Evolutionary conservation across 768 basidiomycete species (phyloP).

Genomic region (Leccinum aurantiacum): DNA sequence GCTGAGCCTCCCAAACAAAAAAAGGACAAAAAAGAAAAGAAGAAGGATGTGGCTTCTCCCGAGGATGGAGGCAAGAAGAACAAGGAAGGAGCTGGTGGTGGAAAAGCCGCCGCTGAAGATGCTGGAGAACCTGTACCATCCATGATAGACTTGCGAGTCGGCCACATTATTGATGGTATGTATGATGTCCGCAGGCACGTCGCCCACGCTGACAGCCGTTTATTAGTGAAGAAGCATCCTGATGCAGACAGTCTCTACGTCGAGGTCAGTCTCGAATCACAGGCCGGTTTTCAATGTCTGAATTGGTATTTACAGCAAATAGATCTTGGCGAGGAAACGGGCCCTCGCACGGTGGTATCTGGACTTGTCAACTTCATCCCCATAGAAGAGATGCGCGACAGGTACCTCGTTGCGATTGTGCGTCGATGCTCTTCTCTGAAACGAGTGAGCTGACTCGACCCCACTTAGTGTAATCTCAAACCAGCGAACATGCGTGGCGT

Average conservation of each 20-base stretch:
- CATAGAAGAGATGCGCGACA: slow-evolving; percentile 89
- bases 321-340: slow-evolving; percentile 91
- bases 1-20: slow-evolving; percentile 25
- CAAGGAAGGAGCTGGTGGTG: slow-evolving; percentile 38
- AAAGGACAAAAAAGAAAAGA: slow-evolving; percentile 47
- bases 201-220: slow-evolving; percentile 6
- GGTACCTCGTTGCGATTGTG: slow-evolving; percentile 81
- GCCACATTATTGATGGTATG: slow-evolving; percentile 89
- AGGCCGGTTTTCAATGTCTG: not conserved
- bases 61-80: slow-evolving; percentile 38
- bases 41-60: slow-evolving; percentile 52
- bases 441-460: not conserved
- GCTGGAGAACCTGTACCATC: slow-evolving; percentile 85
- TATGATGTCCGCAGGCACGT: slow-evolving; percentile 37
- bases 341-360: slow-evolving; percentile 94
- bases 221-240: slow-evolving; percentile 87
- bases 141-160: slow-evolving; percentile 96
- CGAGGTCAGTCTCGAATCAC: slow-evolving; percentile 52
- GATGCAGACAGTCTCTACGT: slow-evolving; percentile 98
- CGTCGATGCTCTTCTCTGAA: slow-evolving; percentile 19
- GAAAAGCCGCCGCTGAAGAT: slow-evolving; percentile 50
- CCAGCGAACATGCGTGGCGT: slow-evolving; percentile 96
- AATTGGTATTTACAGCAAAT: slow-evolving; percentile 65
- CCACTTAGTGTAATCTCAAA: slow-evolving; percentile 81
- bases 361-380: slow-evolving; percentile 96